These are phyloP conservation scores for Aristolochia fimbriata DNA, from an alignment of 164 flowering plant genomes.

Conservation along the genomic window DNA sequence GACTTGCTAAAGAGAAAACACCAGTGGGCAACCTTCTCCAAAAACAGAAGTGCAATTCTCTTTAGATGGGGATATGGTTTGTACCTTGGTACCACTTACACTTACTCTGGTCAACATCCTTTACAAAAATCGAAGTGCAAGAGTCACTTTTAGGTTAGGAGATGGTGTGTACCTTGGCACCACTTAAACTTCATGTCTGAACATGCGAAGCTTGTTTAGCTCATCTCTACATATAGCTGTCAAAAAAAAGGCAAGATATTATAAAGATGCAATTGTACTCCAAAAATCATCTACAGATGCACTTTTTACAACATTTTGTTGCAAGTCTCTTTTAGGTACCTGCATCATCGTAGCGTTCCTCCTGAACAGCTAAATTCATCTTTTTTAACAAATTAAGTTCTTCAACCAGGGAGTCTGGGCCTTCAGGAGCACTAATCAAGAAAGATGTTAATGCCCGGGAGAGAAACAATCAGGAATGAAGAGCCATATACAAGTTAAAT, in stretches of 20 bases:
- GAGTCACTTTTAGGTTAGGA: no score
- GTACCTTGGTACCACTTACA: constrained; percentile 1
- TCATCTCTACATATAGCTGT: constrained; percentile 58
- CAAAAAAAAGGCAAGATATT: constrained; percentile 1
- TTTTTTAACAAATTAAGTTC: constrained; percentile 50
- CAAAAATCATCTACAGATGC: neutral
- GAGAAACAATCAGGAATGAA: no score
- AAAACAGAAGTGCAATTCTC: no score
- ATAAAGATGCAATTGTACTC: neutral
- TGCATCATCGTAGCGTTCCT: constrained; percentile 80
- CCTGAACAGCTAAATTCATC: constrained; percentile 45
- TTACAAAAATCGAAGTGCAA: no score
- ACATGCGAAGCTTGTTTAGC: constrained; percentile 33
- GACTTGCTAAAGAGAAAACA: no score
- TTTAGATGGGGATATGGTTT: no score
- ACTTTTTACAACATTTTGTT: neutral
- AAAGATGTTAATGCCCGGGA: neutral
- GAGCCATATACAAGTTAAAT: no score
- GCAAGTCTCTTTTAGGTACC: constrained; percentile 23
- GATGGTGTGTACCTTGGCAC: neutral
- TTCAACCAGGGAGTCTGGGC: constrained; percentile 48
- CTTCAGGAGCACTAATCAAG: constrained; percentile 47
- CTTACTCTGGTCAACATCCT: neutral
- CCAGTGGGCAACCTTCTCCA: no score
- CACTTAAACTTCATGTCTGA: constrained; percentile 12